Base-by-base conservation (phyloP, 1,284 basidiomycete genomes). In the Kwoniella shivajii region DNA sequence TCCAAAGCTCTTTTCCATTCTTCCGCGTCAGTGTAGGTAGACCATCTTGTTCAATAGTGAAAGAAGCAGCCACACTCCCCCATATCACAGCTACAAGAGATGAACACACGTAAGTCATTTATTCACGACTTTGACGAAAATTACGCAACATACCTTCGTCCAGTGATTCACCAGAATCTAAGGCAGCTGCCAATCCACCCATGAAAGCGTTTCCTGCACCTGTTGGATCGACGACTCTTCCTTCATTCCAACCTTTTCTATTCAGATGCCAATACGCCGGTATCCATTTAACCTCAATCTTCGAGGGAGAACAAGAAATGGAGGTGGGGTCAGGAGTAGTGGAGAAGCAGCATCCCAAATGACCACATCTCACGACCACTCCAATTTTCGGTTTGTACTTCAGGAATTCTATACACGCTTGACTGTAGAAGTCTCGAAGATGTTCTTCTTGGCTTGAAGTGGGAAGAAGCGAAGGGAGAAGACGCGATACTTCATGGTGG, bases 131-230 rank as follows among this genome's bases (percentile, higher is more conserved):
- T 9, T 7, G 20, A 11, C 20, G 20, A 6, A 31, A 26, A 4
- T 44, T 18, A 36, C n/a, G n/a, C 6, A 36, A 64, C 73, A 50
- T 45, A 76, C 74, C 72, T 44, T 72, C 61, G 11, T 64, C 50
- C 14, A 77, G 41, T 37, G 54, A 57, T 36, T 63, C 54, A 18
- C 67, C 72, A 45, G 58, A 56, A 39, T 66, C 54, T 31, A 76
- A 56, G 2, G 71, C 76, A 4, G 75, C 74, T 36, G 66, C 63
- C 4, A 76, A 48, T 1, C 71, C 76, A 11, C 76, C 76, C 66
- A 76, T 69, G 57, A 77, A 75, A 22, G 72, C 70, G 56, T 78
- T 78, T 1, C 76, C 76, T 0, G 72, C 74, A 1, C 76, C 76
- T 1, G 76, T 78, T 6, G 74, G 75, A 55, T 77, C 75, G 1